phyloP scores from a whole-genome alignment of 441 rosid genomes.

The Populus trichocarpa region DNA sequence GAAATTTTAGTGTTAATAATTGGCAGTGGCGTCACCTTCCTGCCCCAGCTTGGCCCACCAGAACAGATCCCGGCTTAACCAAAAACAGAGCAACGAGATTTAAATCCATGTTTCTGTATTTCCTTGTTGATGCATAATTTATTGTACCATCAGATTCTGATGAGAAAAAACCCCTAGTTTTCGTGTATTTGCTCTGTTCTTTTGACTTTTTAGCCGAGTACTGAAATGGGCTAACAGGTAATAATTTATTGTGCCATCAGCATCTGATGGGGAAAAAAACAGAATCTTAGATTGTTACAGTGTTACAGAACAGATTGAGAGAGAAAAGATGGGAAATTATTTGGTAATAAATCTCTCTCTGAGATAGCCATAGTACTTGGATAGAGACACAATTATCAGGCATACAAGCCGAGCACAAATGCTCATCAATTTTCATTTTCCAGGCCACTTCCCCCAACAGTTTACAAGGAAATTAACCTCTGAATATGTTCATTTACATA shows the following conservation, averaged over 20 bases:
- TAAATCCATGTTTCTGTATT: neutral
- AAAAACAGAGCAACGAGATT: too few relatives aligned
- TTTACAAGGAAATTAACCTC: neutral
- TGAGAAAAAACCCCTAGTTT: too few relatives aligned
- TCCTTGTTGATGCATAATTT: neutral
- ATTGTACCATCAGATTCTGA: neutral
- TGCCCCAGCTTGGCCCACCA: neutral
- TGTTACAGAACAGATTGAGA: neutral
- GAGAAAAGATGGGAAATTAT: neutral
- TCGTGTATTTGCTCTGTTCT: too few relatives aligned
- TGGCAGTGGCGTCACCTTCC: neutral
- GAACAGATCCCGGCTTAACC: too few relatives aligned
- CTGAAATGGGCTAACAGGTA: too few relatives aligned
- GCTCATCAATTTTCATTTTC: conserved; percentile 2
- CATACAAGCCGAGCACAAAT: neutral
- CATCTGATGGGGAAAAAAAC: too few relatives aligned
- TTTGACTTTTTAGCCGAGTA: too few relatives aligned
- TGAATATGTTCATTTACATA: neutral
- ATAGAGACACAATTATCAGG: neutral
- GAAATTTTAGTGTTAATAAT: neutral
- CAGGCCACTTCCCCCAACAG: neutral
- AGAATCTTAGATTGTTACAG: too few relatives aligned
- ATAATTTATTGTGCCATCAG: too few relatives aligned
- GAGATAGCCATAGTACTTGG: neutral
- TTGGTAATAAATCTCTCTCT: too few relatives aligned